Percentiles rank a stretch among this genome's conserved stretches.
Evolutionary conservation across 768 basidiomycete genomes (phyloP).

Genomic region (Kwoniella dendrophila): DNA sequence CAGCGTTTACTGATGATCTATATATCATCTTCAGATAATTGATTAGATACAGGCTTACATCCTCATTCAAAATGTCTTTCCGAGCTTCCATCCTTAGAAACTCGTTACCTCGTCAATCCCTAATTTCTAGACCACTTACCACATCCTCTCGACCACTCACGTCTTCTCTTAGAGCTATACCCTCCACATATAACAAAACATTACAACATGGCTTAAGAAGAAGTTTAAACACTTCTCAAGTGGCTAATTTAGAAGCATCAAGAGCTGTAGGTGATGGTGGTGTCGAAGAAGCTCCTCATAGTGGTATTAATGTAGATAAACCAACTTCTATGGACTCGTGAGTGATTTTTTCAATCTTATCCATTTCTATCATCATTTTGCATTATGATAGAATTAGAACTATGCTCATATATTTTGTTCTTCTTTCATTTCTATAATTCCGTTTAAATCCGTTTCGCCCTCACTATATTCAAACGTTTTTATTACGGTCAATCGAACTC

Average conservation of each 20-base stretch:
- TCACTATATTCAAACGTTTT: background rate
- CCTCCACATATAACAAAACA: slow-evolving; percentile 13
- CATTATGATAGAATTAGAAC: background rate
- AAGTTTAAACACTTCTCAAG: slow-evolving; percentile 22
- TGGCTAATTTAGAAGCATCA: slow-evolving; percentile 29
- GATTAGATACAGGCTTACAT: background rate
- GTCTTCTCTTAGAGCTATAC: slow-evolving; percentile 17
- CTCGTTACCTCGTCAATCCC: background rate
- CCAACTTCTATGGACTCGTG: slow-evolving; percentile 54
- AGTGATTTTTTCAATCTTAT: slow-evolving; percentile 27
- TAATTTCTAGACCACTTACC: slow-evolving; percentile 4
- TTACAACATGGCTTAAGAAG: slow-evolving; percentile 12
- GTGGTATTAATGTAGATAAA: slow-evolving; percentile 53
- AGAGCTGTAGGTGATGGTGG: slow-evolving; percentile 47
- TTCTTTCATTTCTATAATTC: background rate
- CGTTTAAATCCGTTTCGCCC: background rate
- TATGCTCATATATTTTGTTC: slow-evolving; percentile 10
- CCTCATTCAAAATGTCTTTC: slow-evolving; percentile 18
- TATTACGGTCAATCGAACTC: background rate
- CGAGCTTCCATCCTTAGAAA: slow-evolving; percentile 35
- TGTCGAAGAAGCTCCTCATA: slow-evolving; percentile 44
- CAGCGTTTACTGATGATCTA: background rate
- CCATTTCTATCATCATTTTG: background rate
- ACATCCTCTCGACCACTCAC: slow-evolving; percentile 25
- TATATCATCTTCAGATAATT: too few species aligned